Evolutionary conservation across 345 rosid species (phyloP), one percentile per base, ranked within the genome.

Genomic region (Gossypium arboreum): DNA sequence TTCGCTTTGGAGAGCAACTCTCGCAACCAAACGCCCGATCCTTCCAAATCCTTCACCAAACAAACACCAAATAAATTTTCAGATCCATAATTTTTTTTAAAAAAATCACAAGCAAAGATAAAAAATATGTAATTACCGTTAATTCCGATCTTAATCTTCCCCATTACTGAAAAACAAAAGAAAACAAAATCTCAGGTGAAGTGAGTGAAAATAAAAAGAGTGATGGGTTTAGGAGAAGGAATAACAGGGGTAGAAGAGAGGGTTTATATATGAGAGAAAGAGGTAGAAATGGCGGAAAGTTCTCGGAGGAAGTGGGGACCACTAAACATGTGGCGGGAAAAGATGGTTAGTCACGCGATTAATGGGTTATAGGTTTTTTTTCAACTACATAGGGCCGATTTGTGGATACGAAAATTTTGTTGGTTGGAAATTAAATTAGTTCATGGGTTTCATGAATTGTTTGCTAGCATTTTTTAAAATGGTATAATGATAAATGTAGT

Each of bases 21-120:
- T 87, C 3, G 90, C 95, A 24, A 88, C 91, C 84, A 90, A 69
- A 52, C 95, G 88, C 3, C 92, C 90, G 76, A 90, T 90, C 79
- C 95, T 90, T 79, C 95, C 92, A 62, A 90, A 90, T 70, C 92
- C 95, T 90, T 60, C 45, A 62, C 15, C n/a, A n/a, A 67, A 25
- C n/a, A 10, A 64, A 50, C 20, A 39, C 58, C 13, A 1, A 15
- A 58, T 47, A 24, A 68, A 54, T 5, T 0, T 5, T 44, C 56
- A 68, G 41, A 64, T 54, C 29, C 16, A 60, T 17, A 13, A 45
- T 3, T 43, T 0, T 1, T 12, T 6, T 1, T 16, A 9, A 3
- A 55, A 22, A 11, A 24, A 66, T 18, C 13, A 15, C n/a, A 39
- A 43, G 2, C 11, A 69, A 3, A 29, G n/a, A 61, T 9, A 6